phyloP scores from a whole-genome alignment of 2,329 filamentous ascomycete species.

The Clarireedia monteithiana region DNA sequence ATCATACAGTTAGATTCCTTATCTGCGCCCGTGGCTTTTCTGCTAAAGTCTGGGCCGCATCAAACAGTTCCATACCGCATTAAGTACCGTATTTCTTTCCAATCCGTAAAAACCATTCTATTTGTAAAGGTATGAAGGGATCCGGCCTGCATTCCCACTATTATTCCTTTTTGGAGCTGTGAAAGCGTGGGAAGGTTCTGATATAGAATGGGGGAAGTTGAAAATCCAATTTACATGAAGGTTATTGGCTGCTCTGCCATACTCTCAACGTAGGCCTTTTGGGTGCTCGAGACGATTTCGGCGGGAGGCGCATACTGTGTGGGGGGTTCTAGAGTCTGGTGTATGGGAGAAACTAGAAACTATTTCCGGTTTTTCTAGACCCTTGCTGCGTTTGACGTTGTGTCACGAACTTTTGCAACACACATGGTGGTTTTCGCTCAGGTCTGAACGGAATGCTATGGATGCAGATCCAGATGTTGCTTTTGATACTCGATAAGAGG shows the following conservation, averaged over 20 bases:
- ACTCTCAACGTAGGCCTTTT: no score
- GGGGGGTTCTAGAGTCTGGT: background rate
- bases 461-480: no score
- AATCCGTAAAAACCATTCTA: constrained; percentile 18
- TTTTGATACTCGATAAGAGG: no score
- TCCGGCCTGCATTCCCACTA: constrained; percentile 5
- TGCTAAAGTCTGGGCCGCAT: no score
- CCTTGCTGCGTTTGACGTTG: background rate
- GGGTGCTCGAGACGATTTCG: background rate
- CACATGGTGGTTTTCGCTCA: no score
- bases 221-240: constrained; percentile 1
- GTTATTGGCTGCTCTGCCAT: background rate
- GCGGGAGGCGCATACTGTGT: background rate
- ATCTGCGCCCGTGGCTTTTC: no score
- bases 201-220: background rate
- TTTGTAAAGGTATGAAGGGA: constrained; percentile 14
- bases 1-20: no score
- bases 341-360: background rate
- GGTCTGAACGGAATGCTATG: no score
- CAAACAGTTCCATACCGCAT: no score
- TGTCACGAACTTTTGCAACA: background rate
- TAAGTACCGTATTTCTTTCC: constrained; percentile 1
- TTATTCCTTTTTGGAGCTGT: constrained; percentile 1
- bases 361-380: constrained; percentile 1
- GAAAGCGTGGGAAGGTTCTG: background rate